Evolutionary conservation across 2,329 filamentous ascomycete genomes (phyloP).

Genomic region (Diaporthe australafricana): DNA sequence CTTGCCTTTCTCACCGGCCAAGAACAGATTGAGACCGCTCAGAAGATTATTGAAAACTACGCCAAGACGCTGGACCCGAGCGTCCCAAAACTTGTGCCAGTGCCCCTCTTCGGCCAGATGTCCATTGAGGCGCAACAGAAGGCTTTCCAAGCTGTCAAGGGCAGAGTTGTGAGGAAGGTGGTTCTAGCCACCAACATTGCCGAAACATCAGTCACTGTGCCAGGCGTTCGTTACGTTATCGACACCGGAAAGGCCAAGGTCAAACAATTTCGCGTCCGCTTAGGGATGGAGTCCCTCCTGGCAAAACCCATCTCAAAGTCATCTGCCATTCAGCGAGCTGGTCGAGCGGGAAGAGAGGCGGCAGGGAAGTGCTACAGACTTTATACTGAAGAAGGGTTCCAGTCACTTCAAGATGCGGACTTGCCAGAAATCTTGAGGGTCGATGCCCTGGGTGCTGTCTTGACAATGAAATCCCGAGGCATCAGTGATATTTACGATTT

Average conservation of each 20-base stretch:
- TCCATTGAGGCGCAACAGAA: slow-evolving; percentile 87
- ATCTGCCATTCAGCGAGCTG: slow-evolving; percentile 90
- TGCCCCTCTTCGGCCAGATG: slow-evolving; percentile 90
- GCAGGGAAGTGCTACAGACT: slow-evolving; percentile 90
- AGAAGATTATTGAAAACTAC: slow-evolving; percentile 85
- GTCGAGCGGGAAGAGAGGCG: slow-evolving; percentile 92
- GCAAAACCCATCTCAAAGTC: slow-evolving; percentile 93
- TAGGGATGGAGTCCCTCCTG: slow-evolving; percentile 91
- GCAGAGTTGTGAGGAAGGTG: slow-evolving; percentile 83
- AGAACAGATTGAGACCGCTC: slow-evolving; percentile 87
- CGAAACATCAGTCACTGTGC: slow-evolving; percentile 97
- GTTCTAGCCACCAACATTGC: slow-evolving; percentile 97
- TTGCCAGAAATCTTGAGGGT: slow-evolving; percentile 91
- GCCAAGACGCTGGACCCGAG: slow-evolving; percentile 77
- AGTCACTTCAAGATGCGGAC: slow-evolving; percentile 76
- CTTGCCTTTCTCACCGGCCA: slow-evolving; percentile 93
- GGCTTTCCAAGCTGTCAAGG: slow-evolving; percentile 82
- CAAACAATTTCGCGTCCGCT: slow-evolving; percentile 86
- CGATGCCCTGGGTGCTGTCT: slow-evolving; percentile 85
- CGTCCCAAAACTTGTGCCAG: slow-evolving; percentile 77
- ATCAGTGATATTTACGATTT: slow-evolving; percentile 86
- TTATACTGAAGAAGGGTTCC: slow-evolving; percentile 85
- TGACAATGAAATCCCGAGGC: slow-evolving; percentile 94
- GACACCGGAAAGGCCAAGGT: slow-evolving; percentile 95
- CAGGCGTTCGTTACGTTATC: slow-evolving; percentile 90